These are phyloP conservation scores for Fusarium redolens DNA, from an alignment of 2,329 filamentous ascomycete genomes.

Conservation along the genomic window DNA sequence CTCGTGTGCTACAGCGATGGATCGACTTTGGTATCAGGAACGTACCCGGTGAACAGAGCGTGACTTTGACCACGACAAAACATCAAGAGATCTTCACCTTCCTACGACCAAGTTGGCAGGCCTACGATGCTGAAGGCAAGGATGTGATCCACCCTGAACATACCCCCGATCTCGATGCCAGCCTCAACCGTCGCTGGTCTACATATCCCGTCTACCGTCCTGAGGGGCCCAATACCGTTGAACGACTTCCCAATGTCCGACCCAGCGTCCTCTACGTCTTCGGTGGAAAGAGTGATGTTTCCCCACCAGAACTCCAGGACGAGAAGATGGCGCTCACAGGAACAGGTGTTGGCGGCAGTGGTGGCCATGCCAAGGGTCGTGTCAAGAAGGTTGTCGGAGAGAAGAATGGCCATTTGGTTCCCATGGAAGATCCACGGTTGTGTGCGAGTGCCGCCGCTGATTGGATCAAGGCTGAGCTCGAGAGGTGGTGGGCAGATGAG, in stretches of 20 bases:
- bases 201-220: conserved; percentile 73
- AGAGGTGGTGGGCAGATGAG: conserved; percentile 68
- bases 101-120: conserved; percentile 68
- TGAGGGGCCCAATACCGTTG: conserved; percentile 68
- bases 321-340: conserved; percentile 75
- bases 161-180: conserved; percentile 60
- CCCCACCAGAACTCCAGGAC: conserved; percentile 59
- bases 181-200: conserved; percentile 50
- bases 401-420: conserved; percentile 80
- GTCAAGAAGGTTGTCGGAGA: conserved; percentile 75
- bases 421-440: conserved; percentile 79
- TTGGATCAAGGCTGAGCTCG: conserved; percentile 69
- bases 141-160: conserved; percentile 54
- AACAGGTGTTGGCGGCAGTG: conserved; percentile 73
- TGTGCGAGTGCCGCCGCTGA: conserved; percentile 70
- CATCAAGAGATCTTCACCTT: conserved; percentile 85
- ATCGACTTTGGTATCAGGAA: conserved; percentile 79
- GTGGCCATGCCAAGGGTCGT: conserved; percentile 70
- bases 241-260: conserved; percentile 68
- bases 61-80: conserved; percentile 84
- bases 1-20: conserved; percentile 74
- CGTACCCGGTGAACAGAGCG: conserved; percentile 58
- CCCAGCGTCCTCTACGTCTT: conserved; percentile 78
- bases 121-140: conserved; percentile 53
- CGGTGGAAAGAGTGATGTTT: conserved; percentile 69